Evolutionary conservation across 208 protist species (phyloP).

Genomic region (Tritrichomonas musculus): DNA sequence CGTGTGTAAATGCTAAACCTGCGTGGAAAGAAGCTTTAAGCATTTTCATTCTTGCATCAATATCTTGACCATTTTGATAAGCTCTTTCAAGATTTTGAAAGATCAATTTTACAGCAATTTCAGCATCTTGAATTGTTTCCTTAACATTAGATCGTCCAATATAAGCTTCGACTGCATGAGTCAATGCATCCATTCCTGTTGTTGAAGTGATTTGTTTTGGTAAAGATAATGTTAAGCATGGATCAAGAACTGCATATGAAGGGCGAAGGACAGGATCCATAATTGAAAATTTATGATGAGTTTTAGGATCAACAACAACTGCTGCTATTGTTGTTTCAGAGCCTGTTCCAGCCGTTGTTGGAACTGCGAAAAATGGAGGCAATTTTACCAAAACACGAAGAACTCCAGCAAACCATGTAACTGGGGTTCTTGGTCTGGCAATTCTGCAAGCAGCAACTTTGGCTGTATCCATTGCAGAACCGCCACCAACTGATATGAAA

Average conservation of each 20-base stretch:
- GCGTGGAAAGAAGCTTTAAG: background rate
- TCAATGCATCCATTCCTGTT: conserved; percentile 51
- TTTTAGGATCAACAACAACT: conserved; percentile 45
- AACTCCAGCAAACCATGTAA: conserved; percentile 44
- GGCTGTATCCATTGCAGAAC: conserved; percentile 49
- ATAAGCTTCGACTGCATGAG: conserved; percentile 49
- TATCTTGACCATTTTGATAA: background rate
- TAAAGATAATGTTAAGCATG: conserved; percentile 37
- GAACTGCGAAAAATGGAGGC: conserved; percentile 30
- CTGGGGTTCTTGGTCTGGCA: background rate
- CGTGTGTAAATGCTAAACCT: conserved; percentile 51
- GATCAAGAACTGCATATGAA: conserved; percentile 46
- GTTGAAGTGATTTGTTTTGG: conserved; percentile 40
- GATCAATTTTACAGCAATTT: conserved; percentile 35
- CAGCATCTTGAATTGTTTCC: conserved; percentile 37
- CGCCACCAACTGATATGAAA: conserved; percentile 49
- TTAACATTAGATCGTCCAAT: conserved; percentile 40
- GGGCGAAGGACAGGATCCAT: conserved; percentile 45
- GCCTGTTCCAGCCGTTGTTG: conserved; percentile 49
- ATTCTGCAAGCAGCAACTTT: conserved; percentile 44
- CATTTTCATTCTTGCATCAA: conserved; percentile 37
- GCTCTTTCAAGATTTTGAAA: conserved; percentile 40
- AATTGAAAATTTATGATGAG: conserved; percentile 46
- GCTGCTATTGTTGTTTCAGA: conserved; percentile 51
- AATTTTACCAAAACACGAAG: conserved; percentile 40